Base-by-base conservation (phyloP, 1,284 basidiomycete genomes). In the Pholiota adiposa region DNA sequence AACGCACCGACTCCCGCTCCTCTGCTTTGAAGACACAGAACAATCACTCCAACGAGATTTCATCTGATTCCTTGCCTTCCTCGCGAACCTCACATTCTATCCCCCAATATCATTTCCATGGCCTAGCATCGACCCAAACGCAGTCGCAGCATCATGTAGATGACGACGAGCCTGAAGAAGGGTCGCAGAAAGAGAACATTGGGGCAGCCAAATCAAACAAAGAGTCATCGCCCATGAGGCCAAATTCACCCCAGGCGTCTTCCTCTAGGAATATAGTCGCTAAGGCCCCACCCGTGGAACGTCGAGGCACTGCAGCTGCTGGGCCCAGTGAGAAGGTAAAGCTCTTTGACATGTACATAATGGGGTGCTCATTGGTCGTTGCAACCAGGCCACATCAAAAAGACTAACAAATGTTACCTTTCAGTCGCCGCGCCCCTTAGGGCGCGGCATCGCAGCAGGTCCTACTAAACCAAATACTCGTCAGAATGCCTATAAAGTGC, bases 171-270 rank as follows among this genome's bases (percentile, higher is more conserved):
- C 61, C 59, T 21, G 69, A 67, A 27, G 76, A 75, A 54, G 77
- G 77, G 40, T 83, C 82, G 2, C 83, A 83, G 65, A 83, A 83
- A 68, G 84, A 86, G 71, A 83, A 81, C 61, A 70, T 79, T 12
- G 72, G 55, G 34, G 56, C 59, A 19, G 58, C 61, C 56, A 68
- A 66, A 57, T 51, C 63, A 44, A 59, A 25, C 36, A 67, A 67
- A 55, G 69, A 68, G 49, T 51, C 56, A 34, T 49, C 63, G 16
- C 64, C 62, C 18, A 46, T 62, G 38, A 43, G 62, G 29, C 63
- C 64, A 14, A 27, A 41, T 63, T 69, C 69, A 44, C 77, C 75
- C 50, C 62, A 56, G 48, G 56, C 65, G 44, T 56, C 70, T 48
- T 69, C 56, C 49, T 63, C 70, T 54, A 58, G 67, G 56, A 69